A percentile compares a stretch with the other conserved stretches of the same genome.
These are phyloP conservation scores for Glonium stellatum DNA, from an alignment of 495 filamentous ascomycete genomes.

Conservation along the genomic window DNA sequence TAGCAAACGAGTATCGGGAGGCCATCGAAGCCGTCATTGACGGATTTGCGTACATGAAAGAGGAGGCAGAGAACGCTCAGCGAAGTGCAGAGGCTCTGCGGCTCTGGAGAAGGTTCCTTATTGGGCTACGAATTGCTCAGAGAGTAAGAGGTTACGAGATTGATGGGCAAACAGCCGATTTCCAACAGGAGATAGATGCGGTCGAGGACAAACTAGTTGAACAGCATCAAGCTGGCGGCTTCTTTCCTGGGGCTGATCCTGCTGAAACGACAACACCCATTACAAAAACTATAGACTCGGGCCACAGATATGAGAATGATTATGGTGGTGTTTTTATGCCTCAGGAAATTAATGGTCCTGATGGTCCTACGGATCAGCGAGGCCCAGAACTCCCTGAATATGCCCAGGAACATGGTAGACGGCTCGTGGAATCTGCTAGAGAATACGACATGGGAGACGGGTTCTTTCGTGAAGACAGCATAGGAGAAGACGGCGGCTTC, in stretches of 20 bases:
- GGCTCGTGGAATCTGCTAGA: background rate
- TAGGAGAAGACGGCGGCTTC: slow-evolving; percentile 9
- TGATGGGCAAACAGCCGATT: slow-evolving; percentile 41
- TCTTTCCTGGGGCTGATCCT: slow-evolving; percentile 26
- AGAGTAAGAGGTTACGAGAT: slow-evolving; percentile 59
- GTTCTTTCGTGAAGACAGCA: background rate
- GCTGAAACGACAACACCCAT: slow-evolving; percentile 16
- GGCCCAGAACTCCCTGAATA: background rate
- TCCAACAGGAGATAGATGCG: slow-evolving; percentile 20
- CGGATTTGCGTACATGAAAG: slow-evolving; percentile 56
- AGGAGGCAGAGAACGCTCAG: slow-evolving; percentile 49
- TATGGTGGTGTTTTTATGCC: background rate
- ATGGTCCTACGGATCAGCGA: background rate
- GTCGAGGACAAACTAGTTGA: slow-evolving; percentile 21
- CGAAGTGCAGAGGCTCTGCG: slow-evolving; percentile 52
- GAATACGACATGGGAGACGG: background rate
- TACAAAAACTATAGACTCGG: background rate
- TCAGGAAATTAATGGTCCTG: background rate
- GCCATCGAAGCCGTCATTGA: slow-evolving; percentile 61
- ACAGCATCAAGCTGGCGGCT: slow-evolving; percentile 23
- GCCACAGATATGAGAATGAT: background rate
- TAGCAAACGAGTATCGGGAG: slow-evolving; percentile 62
- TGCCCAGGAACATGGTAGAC: background rate
- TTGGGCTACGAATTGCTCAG: slow-evolving; percentile 69
- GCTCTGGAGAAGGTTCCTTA: slow-evolving; percentile 70